These are phyloP conservation scores for Didymella pinodella DNA, from an alignment of 2,329 filamentous ascomycete genomes.

Conservation along the genomic window DNA sequence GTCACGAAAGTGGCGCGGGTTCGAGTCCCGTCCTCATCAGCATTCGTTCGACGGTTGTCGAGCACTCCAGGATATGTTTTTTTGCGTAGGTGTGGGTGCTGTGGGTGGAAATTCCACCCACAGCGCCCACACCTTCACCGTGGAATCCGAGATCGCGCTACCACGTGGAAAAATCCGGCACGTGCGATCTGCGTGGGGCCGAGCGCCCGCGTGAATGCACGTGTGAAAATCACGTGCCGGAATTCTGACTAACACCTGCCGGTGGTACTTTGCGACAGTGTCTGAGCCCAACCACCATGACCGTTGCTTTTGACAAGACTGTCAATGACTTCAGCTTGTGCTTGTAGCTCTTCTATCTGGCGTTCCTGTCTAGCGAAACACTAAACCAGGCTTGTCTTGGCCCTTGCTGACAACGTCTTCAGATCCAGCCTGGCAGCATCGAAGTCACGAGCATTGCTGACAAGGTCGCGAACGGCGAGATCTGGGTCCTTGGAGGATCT, in stretches of 20 bases:
- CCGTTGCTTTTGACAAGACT: constrained; percentile 2
- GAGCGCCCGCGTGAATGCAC: no score
- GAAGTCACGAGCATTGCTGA: constrained; percentile 78
- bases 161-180: no score
- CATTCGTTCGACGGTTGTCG: constrained; percentile 39
- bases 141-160: constrained; percentile 12
- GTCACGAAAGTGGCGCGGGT: constrained; percentile 53
- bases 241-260: no score
- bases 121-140: no score
- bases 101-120: constrained; percentile 5
- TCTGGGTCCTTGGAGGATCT: constrained; percentile 77
- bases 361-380: background rate
- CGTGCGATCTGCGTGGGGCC: no score
- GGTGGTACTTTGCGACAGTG: constrained; percentile 4
- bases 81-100: constrained; percentile 19
- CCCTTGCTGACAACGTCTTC: constrained; percentile 21
- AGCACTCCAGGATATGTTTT: constrained; percentile 39
- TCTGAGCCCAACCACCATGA: constrained; percentile 5
- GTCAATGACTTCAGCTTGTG: background rate
- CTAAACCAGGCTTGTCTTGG: background rate
- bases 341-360: background rate
- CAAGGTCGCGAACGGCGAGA: constrained; percentile 84
- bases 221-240: no score
- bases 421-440: constrained; percentile 81
- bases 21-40: constrained; percentile 53